Conservation (phyloP, 352 stramenopile species). For the Phytophthora citricola region DNA sequence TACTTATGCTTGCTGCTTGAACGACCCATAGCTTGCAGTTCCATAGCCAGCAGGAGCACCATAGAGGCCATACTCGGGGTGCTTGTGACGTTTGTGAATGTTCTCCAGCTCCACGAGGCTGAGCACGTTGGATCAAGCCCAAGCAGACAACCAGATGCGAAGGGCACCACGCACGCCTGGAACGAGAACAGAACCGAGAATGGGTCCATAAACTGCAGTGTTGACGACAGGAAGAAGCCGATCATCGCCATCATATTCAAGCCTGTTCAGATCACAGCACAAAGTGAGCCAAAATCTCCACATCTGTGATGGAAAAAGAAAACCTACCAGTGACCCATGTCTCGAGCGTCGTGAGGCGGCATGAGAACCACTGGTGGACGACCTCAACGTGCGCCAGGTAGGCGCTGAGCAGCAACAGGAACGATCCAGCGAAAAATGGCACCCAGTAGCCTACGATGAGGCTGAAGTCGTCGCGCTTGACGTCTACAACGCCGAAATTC, state of each 20-base stretch:
- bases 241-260: slow-evolving; percentile 66
- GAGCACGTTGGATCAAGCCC: slow-evolving; percentile 69
- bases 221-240: slow-evolving; percentile 82
- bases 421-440: slow-evolving; percentile 83
- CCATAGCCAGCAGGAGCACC: slow-evolving; percentile 48
- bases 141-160: slow-evolving; percentile 72
- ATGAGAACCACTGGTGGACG: slow-evolving; percentile 86
- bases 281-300: slow-evolving; percentile 24
- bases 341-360: slow-evolving; percentile 63
- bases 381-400: slow-evolving; percentile 87
- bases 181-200: slow-evolving; percentile 83
- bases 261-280: slow-evolving; percentile 39
- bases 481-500: slow-evolving; percentile 82
- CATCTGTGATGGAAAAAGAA: slow-evolving; percentile 1
- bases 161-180: slow-evolving; percentile 72
- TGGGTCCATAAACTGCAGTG: slow-evolving; percentile 85
- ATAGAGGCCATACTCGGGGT: slow-evolving; percentile 83
- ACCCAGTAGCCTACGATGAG: slow-evolving; percentile 86
- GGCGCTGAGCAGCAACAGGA: slow-evolving; percentile 73
- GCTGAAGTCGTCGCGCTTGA: slow-evolving; percentile 63
- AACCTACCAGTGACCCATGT: slow-evolving; percentile 59
- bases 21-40: slow-evolving; percentile 43
- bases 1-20: slow-evolving; percentile 49
- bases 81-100: slow-evolving; percentile 84
- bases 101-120: slow-evolving; percentile 78